phyloP scores from a whole-genome alignment of 257 asterid genomes.

The Capsicum pubescens region DNA sequence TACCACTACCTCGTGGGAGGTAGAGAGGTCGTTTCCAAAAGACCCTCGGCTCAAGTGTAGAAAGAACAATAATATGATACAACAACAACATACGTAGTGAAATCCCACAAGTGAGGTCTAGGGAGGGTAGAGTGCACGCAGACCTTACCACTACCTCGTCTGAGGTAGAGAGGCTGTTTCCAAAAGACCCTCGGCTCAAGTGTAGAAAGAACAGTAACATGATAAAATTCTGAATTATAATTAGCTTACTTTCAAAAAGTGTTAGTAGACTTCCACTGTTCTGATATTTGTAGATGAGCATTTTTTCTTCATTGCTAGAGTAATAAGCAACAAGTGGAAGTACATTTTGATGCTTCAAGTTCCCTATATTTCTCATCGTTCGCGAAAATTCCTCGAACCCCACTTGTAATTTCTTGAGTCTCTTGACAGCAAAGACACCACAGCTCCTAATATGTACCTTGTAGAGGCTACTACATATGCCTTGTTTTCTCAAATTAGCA shows the following conservation, averaged over 20 bases:
- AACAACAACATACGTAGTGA: too few species aligned
- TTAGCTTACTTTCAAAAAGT: slow-evolving; percentile 42
- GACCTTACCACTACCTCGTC: too few species aligned
- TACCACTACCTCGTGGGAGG: too few species aligned
- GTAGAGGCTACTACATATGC: slow-evolving; percentile 51
- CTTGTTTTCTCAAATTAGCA: slow-evolving; percentile 43
- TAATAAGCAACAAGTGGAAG: slow-evolving; percentile 52
- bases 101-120: too few species aligned
- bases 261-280: slow-evolving; percentile 50
- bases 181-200: too few species aligned
- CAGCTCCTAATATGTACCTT: slow-evolving; percentile 39
- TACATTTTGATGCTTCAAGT: slow-evolving; percentile 52
- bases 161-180: too few species aligned
- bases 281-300: slow-evolving; percentile 50
- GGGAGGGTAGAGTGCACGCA: too few species aligned
- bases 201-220: too few species aligned
- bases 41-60: too few species aligned
- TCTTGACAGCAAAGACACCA: slow-evolving; percentile 48
- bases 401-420: slow-evolving; percentile 44
- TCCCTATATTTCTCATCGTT: slow-evolving; percentile 49
- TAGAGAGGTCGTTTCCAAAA: too few species aligned
- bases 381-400: slow-evolving; percentile 44
- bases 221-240: neutral
- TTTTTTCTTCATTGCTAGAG: slow-evolving; percentile 46
- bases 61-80: too few species aligned